These are phyloP conservation scores for Hypoxylon sp. DNA, from an alignment of 2,329 filamentous ascomycete genomes.

Conservation along the genomic window DNA sequence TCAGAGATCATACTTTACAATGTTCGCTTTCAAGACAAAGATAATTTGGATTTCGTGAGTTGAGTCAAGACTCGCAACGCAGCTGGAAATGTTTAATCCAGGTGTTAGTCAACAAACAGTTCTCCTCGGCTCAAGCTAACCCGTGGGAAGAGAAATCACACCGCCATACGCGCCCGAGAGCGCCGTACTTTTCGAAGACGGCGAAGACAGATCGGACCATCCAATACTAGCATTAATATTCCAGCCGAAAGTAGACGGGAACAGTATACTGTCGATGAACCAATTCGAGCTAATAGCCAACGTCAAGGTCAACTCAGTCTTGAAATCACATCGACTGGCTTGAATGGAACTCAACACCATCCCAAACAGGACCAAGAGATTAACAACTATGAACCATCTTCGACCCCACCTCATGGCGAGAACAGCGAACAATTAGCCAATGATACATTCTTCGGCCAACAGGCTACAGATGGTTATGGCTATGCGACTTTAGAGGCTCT, in stretches of 20 bases:
- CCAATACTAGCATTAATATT: neutral
- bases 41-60: neutral
- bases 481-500: too few species aligned
- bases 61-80: neutral
- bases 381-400: neutral
- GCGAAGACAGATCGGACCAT: neutral
- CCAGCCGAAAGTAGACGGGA: neutral
- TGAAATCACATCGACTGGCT: neutral
- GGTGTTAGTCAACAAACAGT: constrained; percentile 12
- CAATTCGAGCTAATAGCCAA: neutral
- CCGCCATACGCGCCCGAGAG: neutral
- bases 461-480: neutral
- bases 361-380: neutral
- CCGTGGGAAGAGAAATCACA: neutral
- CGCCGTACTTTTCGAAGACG: constrained; percentile 4
- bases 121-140: constrained; percentile 7
- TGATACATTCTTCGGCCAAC: neutral
- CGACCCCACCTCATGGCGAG: neutral
- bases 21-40: neutral
- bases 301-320: neutral
- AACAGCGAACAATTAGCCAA: constrained; percentile 8
- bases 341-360: neutral
- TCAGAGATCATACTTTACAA: neutral
- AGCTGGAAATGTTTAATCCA: constrained; percentile 4
- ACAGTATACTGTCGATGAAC: constrained; percentile 1